A percentile compares a stretch with the other conserved stretches of the same genome.
Evolutionary conservation across 768 basidiomycete species (phyloP).

Genomic region (Psilocybe tampanensis): DNA sequence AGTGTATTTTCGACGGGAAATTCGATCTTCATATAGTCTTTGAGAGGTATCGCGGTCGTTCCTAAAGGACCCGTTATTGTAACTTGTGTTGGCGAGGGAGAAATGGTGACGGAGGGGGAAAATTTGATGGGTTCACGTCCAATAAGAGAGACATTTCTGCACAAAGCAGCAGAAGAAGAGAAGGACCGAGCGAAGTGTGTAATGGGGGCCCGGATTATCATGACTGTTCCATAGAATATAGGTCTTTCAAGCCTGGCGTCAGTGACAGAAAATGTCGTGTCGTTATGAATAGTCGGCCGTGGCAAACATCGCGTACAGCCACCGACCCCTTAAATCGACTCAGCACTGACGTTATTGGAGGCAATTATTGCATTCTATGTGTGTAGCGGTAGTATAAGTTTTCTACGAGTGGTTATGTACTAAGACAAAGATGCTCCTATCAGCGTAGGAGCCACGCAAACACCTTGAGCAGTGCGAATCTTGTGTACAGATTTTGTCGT

Average conservation of each 20-base stretch:
- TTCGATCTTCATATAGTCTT: constrained; percentile 47
- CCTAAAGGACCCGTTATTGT: constrained; percentile 50
- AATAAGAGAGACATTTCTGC: constrained; percentile 65
- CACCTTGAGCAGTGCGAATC: constrained; percentile 85
- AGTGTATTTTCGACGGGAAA: constrained; percentile 40
- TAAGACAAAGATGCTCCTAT: constrained; percentile 94
- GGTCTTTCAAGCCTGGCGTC: no score
- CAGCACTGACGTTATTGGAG: no score
- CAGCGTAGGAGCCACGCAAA: constrained; percentile 78
- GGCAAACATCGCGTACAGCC: constrained; percentile 22
- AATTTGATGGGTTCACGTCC: constrained; percentile 60
- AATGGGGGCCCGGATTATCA: constrained; percentile 38
- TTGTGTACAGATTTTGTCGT: constrained; percentile 75
- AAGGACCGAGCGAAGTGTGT: constrained; percentile 38
- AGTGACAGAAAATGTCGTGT: constrained; percentile 13
- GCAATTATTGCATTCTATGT: no score
- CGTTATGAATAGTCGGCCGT: constrained; percentile 10
- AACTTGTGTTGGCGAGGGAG: constrained; percentile 39
- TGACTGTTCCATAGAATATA: constrained; percentile 20
- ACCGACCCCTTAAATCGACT: constrained; percentile 7
- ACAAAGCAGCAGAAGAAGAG: constrained; percentile 45
- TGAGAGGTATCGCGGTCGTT: constrained; percentile 46
- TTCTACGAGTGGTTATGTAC: not conserved
- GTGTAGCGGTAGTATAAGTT: no score
- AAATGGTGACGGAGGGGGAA: constrained; percentile 44